A percentile compares a stretch with the other conserved stretches of the same genome.
Evolutionary conservation across 2,329 filamentous ascomycete species (phyloP).

Genomic region (Ilyonectria mors-panacis): DNA sequence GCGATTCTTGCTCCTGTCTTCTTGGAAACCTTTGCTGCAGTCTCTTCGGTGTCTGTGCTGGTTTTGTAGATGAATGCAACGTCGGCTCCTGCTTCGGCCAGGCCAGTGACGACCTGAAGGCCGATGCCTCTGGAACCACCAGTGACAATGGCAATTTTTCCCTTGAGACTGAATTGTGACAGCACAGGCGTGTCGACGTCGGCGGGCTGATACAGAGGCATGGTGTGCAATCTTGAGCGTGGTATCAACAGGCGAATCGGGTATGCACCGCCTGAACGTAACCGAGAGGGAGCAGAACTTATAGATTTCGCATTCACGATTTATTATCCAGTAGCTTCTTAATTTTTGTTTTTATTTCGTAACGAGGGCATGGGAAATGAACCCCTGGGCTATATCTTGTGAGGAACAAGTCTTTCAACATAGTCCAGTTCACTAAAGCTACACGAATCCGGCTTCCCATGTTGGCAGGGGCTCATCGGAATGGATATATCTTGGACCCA

Average conservation of each 20-base stretch:
- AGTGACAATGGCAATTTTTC: conserved; percentile 12
- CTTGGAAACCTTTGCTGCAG: background rate
- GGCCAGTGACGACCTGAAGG: conserved; percentile 1
- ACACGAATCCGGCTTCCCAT: background rate
- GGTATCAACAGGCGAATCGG: background rate
- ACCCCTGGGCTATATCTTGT: background rate
- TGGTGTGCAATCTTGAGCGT: background rate
- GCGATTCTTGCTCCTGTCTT: background rate
- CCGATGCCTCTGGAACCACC: conserved; percentile 15
- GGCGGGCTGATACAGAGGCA: conserved; percentile 10
- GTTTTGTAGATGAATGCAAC: conserved; percentile 12
- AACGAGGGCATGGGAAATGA: background rate
- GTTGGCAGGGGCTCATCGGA: background rate
- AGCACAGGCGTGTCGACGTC: conserved; percentile 1
- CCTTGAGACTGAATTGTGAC: conserved; percentile 1
- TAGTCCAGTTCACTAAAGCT: background rate
- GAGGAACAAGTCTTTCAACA: background rate
- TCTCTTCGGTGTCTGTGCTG: background rate
- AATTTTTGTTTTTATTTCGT: background rate
- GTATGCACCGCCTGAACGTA: background rate
- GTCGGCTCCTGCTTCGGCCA: conserved; percentile 16
- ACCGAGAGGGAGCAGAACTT: background rate
- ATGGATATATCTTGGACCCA: background rate
- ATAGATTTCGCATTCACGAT: background rate
- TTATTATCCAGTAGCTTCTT: background rate